Evolutionary conservation across 305 asterid genomes (phyloP).

Genomic region (Solanum chacoense): DNA sequence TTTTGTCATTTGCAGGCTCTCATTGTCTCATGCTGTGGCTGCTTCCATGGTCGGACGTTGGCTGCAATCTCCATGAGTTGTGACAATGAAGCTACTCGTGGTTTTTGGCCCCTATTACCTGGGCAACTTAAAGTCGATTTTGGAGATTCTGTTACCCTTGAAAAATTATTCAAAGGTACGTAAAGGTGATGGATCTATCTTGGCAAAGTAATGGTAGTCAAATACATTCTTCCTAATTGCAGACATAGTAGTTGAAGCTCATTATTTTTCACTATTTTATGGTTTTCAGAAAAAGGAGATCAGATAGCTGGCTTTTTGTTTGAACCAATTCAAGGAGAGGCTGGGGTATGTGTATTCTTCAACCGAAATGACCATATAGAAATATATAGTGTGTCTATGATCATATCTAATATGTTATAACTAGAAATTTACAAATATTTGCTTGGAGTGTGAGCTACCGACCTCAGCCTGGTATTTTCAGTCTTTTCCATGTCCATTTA

Average conservation of each 20-base stretch:
- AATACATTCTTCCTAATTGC: background rate
- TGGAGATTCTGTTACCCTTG: conserved; percentile 62
- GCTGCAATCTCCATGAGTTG: conserved; percentile 97
- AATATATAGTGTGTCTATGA: background rate
- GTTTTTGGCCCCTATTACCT: conserved; percentile 80
- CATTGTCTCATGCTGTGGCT: conserved; percentile 94
- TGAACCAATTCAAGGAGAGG: conserved; percentile 99
- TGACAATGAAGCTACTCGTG: conserved; percentile 90
- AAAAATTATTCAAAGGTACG: conserved; percentile 68
- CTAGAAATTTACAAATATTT: background rate
- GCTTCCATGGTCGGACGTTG: conserved; percentile 93
- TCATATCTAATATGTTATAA: background rate
- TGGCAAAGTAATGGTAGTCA: background rate
- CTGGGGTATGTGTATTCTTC: conserved; percentile 67
- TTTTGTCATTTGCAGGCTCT: conserved; percentile 49
- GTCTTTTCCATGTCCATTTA: background rate
- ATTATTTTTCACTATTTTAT: conserved; percentile 8
- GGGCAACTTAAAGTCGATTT: conserved; percentile 87
- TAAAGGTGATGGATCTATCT: background rate
- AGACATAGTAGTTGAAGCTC: background rate
- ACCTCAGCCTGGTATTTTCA: background rate
- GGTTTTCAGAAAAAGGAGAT: conserved; percentile 73
- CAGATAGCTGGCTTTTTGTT: conserved; percentile 83
- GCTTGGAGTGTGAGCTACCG: background rate
- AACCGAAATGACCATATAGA: conserved; percentile 1